A percentile compares a stretch with the other conserved stretches of the same genome.
Conservation (phyloP, 2,329 filamentous ascomycete species). For the Cordyceps javanica region DNA sequence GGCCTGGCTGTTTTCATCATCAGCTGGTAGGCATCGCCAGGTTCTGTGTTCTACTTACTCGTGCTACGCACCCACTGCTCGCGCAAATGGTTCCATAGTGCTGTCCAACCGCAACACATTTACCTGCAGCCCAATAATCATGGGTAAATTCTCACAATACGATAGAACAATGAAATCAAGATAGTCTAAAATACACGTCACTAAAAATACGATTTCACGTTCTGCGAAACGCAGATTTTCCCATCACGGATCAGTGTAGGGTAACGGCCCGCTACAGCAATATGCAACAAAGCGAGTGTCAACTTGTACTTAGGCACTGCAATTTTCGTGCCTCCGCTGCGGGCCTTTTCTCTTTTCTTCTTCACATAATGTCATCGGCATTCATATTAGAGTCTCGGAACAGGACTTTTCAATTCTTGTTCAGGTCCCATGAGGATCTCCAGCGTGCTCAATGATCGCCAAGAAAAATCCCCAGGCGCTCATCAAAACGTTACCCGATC, state of each 20-base stretch:
- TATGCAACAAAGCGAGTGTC: conserved; percentile 23
- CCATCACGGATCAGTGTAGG: not conserved
- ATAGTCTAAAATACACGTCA: too few species aligned
- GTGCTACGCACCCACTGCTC: too few species aligned
- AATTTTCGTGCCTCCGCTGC: conserved; percentile 18
- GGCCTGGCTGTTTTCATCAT: too few species aligned
- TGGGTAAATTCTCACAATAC: too few species aligned
- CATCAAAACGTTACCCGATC: conserved; percentile 62
- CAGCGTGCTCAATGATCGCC: conserved; percentile 97
- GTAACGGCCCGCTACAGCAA: conserved; percentile 11
- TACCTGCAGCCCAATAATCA: too few species aligned
- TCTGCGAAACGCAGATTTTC: not conserved
- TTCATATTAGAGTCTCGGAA: conserved; percentile 99
- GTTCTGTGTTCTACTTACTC: too few species aligned
- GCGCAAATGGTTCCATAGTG: too few species aligned
- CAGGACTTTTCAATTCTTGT: conserved; percentile 83
- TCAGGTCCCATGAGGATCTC: conserved; percentile 78
- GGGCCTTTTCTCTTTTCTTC: conserved; percentile 38
- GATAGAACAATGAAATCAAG: too few species aligned
- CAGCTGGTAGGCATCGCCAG: too few species aligned
- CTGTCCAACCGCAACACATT: too few species aligned
- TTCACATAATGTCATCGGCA: conserved; percentile 72
- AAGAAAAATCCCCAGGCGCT: conserved; percentile 68
- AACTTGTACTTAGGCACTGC: conserved; percentile 14
- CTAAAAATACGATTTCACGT: not conserved